Base-by-base conservation (phyloP, 129 eudicot genomes). In the Lonicera japonica region DNA sequence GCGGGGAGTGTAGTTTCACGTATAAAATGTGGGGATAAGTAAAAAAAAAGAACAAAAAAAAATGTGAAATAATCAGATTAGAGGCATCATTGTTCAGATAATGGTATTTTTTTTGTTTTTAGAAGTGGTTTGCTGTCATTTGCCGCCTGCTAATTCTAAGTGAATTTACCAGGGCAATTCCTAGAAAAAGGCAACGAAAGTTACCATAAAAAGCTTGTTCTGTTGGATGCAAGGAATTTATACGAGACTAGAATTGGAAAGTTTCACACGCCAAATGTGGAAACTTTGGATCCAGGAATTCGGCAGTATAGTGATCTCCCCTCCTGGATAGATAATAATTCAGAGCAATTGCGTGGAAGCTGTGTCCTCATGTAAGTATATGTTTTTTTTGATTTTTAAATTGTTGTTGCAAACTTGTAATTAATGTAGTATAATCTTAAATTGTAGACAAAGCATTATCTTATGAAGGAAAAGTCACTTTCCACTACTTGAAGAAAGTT, bases 171-270 rank as follows among this genome's bases (percentile, higher is more conserved):
- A 84, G 92, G 83, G 43, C 61, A 69, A 39, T 25, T 60, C 52
- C 36, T 72, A 29, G 76, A 70, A 23, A 60, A 65, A 20, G 66
- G 51, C 13, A 20, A 39, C 57, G 52, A 81, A 51, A 67, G 50
- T 43, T 43, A 14, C 50, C 13, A 43, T 4, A 43, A 75, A 72
- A 70, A 73, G 48, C 24, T 87, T 69, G 79, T 92, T 55, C 72
- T 92, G 56, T 56, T 92, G 64, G 98, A 92, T 80, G 98, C 95
- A 47, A 80, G 98, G 73, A 92, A 92, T 46, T 72, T 92, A 70
- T 92, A 92, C 38, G 96, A 92, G 71, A 92, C 98, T 17, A 78
- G 96, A 70, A 92, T 92, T 0, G 96, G 98, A 51, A 92, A 87
- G 78, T 92, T 92, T 50, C 69, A 72, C 21, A 70, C 82, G 55